Evolutionary conservation across 768 basidiomycete species (phyloP).

Genomic region (Dacryopinax spathularia): DNA sequence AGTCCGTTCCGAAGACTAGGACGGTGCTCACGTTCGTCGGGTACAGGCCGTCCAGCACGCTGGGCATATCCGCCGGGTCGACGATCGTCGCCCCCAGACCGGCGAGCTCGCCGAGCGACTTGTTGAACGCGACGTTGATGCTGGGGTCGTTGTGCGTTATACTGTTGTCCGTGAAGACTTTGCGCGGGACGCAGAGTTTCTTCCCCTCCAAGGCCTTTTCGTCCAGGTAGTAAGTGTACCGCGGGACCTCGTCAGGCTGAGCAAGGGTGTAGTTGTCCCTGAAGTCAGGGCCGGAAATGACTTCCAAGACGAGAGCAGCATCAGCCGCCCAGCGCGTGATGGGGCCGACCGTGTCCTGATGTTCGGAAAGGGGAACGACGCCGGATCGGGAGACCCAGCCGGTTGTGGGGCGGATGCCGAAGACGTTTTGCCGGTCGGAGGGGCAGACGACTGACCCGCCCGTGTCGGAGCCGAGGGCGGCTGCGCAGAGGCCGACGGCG

Average conservation of each 20-base stretch:
- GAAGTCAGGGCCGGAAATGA: conserved; percentile 41
- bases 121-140: neutral
- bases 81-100: neutral
- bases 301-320: conserved; percentile 40
- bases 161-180: neutral
- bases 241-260: conserved; percentile 26
- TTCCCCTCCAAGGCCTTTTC: conserved; percentile 16
- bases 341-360: conserved; percentile 48
- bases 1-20: neutral
- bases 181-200: neutral
- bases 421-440: conserved; percentile 1
- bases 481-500: conserved; percentile 9
- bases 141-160: neutral
- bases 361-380: conserved; percentile 42
- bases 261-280: conserved; percentile 42
- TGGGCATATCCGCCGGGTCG: neutral
- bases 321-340: conserved; percentile 41
- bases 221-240: conserved; percentile 21
- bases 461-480: conserved; percentile 8
- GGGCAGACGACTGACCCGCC: conserved; percentile 10
- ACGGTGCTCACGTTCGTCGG: neutral
- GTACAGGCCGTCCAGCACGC: neutral
- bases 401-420: conserved; percentile 9
- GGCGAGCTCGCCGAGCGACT: neutral
- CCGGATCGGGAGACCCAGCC: conserved; percentile 7